A percentile compares a stretch with the other conserved stretches of the same genome.
These are phyloP conservation scores for Malus domestica DNA, from an alignment of 306 rosid species.

Conservation along the genomic window ASM211411v1 NC_041792.1:25496407-25496906, in stretches of 20 bases:
- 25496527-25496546: not conserved
- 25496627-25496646: not conserved
- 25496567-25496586: not conserved
- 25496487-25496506: conserved; percentile 23
- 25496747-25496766: conserved; percentile 3
- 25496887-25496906: not conserved
- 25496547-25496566: not conserved
- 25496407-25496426: not conserved
- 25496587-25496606: not conserved
- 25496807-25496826: not conserved
- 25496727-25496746: not conserved
- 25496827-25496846: not conserved
- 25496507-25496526: not conserved
- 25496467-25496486: conserved; percentile 33
- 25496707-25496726: not conserved
- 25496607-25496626: not conserved
- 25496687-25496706: conserved; percentile 4
- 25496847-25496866: not conserved
- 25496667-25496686: not conserved
- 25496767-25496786: not conserved
- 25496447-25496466: not conserved
- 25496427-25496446: conserved; percentile 13
- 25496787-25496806: not conserved
- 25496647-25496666: conserved; percentile 3
- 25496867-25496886: not conserved